Percentiles rank a stretch among this genome's conserved stretches.
Evolutionary conservation across 2,329 filamentous ascomycete species (phyloP).

Genomic region (Nothomitra cinnamomea): DNA sequence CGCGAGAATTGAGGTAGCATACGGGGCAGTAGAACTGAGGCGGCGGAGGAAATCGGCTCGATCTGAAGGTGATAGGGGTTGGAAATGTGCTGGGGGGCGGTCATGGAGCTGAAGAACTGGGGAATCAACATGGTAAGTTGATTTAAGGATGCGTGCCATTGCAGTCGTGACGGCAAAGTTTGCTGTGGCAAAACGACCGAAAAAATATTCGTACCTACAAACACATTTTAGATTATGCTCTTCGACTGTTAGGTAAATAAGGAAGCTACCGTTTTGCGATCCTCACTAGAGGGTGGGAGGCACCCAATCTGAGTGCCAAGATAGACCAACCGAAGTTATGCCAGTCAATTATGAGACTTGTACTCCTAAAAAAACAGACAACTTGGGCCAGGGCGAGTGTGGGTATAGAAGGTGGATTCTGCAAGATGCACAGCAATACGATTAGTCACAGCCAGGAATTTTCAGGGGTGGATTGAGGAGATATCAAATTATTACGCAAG

Average conservation of each 20-base stretch:
- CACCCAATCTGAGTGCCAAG: slow-evolving; percentile 48
- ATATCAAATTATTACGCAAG: background rate
- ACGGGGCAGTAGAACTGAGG: slow-evolving; percentile 44
- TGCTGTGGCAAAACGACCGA: slow-evolving; percentile 50
- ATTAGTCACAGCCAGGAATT: background rate
- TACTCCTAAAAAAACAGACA: slow-evolving; percentile 60
- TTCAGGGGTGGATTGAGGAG: background rate
- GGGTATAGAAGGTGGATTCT: slow-evolving; percentile 92
- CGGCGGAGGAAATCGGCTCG: slow-evolving; percentile 43
- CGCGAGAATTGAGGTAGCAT: slow-evolving; percentile 40
- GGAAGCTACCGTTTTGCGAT: slow-evolving; percentile 39
- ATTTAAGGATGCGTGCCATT: slow-evolving; percentile 59
- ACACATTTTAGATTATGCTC: background rate
- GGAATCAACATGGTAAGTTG: slow-evolving; percentile 46
- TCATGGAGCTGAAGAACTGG: slow-evolving; percentile 66
- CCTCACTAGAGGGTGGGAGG: slow-evolving; percentile 55
- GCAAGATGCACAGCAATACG: slow-evolving; percentile 7
- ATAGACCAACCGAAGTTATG: slow-evolving; percentile 98
- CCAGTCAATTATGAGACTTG: slow-evolving; percentile 82
- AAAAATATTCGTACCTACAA: slow-evolving; percentile 48
- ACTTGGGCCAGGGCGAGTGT: slow-evolving; percentile 62
- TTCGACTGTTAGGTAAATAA: background rate
- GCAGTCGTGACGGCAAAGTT: slow-evolving; percentile 82
- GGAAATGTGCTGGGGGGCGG: slow-evolving; percentile 67
- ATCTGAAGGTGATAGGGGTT: slow-evolving; percentile 39